phyloP scores from a whole-genome alignment of 148 eudicot species.

The Cornus kousa region DNA sequence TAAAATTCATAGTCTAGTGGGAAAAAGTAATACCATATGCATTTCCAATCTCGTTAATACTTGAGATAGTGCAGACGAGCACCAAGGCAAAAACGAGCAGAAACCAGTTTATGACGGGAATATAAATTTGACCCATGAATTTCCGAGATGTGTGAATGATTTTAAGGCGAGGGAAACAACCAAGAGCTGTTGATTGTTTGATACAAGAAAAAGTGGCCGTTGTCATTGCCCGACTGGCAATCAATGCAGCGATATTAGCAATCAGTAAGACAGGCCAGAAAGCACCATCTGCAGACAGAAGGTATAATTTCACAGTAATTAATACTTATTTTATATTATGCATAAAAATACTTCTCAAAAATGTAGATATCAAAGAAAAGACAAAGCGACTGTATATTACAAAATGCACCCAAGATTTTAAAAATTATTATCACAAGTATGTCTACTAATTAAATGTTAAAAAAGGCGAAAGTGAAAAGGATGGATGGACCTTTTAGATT shows the following conservation, averaged over 20 bases:
- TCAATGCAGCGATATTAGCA: slow-evolving; percentile 91
- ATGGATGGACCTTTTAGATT: slow-evolving; percentile 2
- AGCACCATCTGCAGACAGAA: slow-evolving; percentile 60
- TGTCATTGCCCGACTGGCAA: slow-evolving; percentile 95
- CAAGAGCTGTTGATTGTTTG: slow-evolving; percentile 89
- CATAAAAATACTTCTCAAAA: too few relatives aligned
- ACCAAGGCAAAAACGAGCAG: slow-evolving; percentile 71
- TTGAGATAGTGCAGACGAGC: slow-evolving; percentile 75
- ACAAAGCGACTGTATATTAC: not conserved
- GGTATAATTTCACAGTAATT: not conserved
- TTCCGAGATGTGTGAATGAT: slow-evolving; percentile 94
- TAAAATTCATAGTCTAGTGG: not conserved
- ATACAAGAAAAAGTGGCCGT: slow-evolving; percentile 98
- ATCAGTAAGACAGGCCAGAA: slow-evolving; percentile 92
- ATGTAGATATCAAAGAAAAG: not conserved
- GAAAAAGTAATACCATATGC: slow-evolving; percentile 71
- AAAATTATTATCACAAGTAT: not conserved
- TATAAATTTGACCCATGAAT: slow-evolving; percentile 97
- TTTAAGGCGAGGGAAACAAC: slow-evolving; percentile 98
- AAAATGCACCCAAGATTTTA: not conserved
- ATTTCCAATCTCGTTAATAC: slow-evolving; percentile 86
- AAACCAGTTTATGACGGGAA: slow-evolving; percentile 98
- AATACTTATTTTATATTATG: too few relatives aligned
- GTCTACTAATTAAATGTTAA: slow-evolving; percentile 1
- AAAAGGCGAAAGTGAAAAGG: not conserved